Base-by-base conservation (phyloP, 2,329 filamentous ascomycete species). In the Gremmenia infestans region DNA sequence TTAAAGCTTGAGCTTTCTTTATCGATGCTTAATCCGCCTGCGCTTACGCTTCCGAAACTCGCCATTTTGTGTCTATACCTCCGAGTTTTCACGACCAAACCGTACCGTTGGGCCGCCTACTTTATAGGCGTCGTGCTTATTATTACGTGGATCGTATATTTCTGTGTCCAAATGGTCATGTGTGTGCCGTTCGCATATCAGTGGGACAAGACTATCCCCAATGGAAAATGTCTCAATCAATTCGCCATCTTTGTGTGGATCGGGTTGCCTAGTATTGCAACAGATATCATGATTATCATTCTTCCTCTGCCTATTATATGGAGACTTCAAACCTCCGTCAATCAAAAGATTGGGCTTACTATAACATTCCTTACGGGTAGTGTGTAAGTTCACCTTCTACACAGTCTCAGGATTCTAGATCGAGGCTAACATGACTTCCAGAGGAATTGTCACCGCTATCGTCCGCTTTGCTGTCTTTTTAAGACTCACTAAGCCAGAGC, bases 301-400 rank as follows among this genome's bases (percentile, higher is more conserved):
- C 12, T 56, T 19, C 54, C 54, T 14, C 37, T 56, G 11, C 50
- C 50, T 14, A 14, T 53, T 22, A 50, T 56, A 22, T 56, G 54
- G 54, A 42, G 39, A 11, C 50, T 56, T 2, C 50, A 56, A 6
- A 53, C 39, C 5, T 28, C 50, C 2, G 46, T 9, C 8, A 40
- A 40, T 19, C 50, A 53, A 25, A 53, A 50, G 39, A 25, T 56
- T 19, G 50, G 50, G 5, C 19, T 56, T 11, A 53, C 46, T 3
- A 28, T 50, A 37, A 53, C 50, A 2, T 56, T 56, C 37, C 19
- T 56, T 14, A 47, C 49, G 5, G 49, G 49, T 36, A 22, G 57
- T 53, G n/a, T 62, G 62, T 64, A 57, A 23, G 62, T 58, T 51
- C 2, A 40, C 15, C 4, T 40, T 9, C 23, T 39, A 8, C 19